phyloP scores from a whole-genome alignment of 2,329 filamentous ascomycete species.

The Fusarium sp. region DNA sequence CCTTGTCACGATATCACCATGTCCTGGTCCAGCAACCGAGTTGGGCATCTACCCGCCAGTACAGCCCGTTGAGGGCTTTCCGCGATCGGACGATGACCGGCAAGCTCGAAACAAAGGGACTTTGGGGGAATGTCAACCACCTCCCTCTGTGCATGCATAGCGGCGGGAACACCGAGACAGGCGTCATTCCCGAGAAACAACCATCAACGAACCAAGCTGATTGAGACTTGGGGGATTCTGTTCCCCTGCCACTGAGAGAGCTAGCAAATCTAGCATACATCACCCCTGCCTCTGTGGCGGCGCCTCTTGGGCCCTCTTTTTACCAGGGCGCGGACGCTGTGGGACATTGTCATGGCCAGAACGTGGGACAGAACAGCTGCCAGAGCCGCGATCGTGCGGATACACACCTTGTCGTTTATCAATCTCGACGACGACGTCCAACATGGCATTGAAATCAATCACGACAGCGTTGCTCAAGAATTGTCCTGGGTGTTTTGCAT shows the following conservation, averaged over 20 bases:
- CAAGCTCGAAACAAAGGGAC: slow-evolving; percentile 37
- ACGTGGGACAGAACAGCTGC: slow-evolving; percentile 33
- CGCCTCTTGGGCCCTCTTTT: slow-evolving; percentile 33
- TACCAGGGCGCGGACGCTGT: slow-evolving; percentile 34
- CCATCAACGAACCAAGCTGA: slow-evolving; percentile 26
- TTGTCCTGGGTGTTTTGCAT: neutral
- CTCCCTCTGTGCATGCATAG: slow-evolving; percentile 18
- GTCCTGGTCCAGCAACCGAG: neutral
- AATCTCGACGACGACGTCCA: slow-evolving; percentile 33
- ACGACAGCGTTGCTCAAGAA: slow-evolving; percentile 2
- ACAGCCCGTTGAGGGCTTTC: slow-evolving; percentile 18
- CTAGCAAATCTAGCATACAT: slow-evolving; percentile 14
- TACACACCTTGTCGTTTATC: slow-evolving; percentile 38
- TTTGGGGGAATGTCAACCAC: slow-evolving; percentile 21
- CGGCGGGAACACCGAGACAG: slow-evolving; percentile 45
- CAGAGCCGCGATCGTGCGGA: slow-evolving; percentile 24
- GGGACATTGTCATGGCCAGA: slow-evolving; percentile 32
- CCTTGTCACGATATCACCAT: neutral
- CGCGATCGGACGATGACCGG: slow-evolving; percentile 39
- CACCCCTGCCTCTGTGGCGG: slow-evolving; percentile 41
- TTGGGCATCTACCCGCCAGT: slow-evolving; percentile 6
- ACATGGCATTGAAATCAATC: slow-evolving; percentile 2
- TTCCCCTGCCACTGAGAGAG: slow-evolving; percentile 17
- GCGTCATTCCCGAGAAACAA: slow-evolving; percentile 44
- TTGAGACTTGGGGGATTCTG: slow-evolving; percentile 23